phyloP scores from a whole-genome alignment of 768 basidiomycete species.

The Lactarius akahatsu region DNA sequence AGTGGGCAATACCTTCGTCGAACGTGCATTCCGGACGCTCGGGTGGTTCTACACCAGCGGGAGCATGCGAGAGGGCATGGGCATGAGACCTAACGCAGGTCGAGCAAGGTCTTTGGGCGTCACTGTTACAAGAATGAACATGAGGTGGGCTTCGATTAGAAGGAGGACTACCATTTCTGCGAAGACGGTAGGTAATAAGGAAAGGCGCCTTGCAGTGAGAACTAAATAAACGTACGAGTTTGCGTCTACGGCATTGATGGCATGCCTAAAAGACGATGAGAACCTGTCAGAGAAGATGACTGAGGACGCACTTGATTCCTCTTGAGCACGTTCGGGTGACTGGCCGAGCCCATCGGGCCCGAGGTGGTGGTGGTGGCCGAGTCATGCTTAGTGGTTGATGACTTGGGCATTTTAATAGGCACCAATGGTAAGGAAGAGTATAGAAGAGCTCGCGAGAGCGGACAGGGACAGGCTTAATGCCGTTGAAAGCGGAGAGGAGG shows the following conservation, averaged over 20 bases:
- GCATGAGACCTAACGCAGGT: slow-evolving; percentile 76
- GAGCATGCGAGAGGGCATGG: slow-evolving; percentile 62
- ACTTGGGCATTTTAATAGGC: slow-evolving; percentile 25
- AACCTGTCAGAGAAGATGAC: not conserved
- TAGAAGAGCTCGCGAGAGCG: not conserved
- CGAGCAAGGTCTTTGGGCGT: slow-evolving; percentile 73
- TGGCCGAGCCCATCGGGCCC: slow-evolving; percentile 26
- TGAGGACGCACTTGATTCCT: slow-evolving; percentile 37
- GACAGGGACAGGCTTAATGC: not conserved
- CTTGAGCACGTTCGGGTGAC: slow-evolving; percentile 30
- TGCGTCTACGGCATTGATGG: slow-evolving; percentile 67
- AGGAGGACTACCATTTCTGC: slow-evolving; percentile 33
- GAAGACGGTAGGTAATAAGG: slow-evolving; percentile 12
- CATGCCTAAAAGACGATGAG: slow-evolving; percentile 36
- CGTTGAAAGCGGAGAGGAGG: not conserved
- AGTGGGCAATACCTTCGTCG: slow-evolving; percentile 52
- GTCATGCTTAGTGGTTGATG: slow-evolving; percentile 18
- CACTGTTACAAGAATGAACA: slow-evolving; percentile 41
- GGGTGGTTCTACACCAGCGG: slow-evolving; percentile 54
- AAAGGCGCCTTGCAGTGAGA: not conserved
- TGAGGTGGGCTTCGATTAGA: not conserved
- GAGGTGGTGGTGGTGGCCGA: slow-evolving; percentile 24
- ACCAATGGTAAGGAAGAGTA: not conserved
- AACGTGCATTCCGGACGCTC: slow-evolving; percentile 70
- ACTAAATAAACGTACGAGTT: slow-evolving; percentile 51